These are phyloP conservation scores for Urtica urens DNA, from an alignment of 306 rosid genomes.

Conservation along the genomic window DNA sequence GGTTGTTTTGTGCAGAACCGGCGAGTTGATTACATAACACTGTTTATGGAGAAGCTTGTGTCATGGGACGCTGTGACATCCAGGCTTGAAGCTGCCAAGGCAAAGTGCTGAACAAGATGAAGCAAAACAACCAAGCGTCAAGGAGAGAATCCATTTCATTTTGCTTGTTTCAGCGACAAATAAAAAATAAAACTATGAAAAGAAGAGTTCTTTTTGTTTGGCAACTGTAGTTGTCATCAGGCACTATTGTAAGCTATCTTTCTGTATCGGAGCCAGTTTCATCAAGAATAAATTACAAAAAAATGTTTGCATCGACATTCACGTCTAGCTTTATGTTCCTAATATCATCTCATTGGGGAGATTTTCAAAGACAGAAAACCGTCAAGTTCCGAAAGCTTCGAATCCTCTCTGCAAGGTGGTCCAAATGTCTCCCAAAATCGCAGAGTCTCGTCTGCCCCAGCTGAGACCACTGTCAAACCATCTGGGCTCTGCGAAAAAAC, in stretches of 20 bases:
- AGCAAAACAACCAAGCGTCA: slow-evolving; percentile 9
- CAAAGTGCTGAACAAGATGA: slow-evolving; percentile 29
- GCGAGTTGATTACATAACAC: slow-evolving; percentile 53
- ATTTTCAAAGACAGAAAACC: slow-evolving; percentile 42
- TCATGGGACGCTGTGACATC: slow-evolving; percentile 74
- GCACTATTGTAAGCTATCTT: too few species aligned
- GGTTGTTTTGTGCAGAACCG: slow-evolving; percentile 36
- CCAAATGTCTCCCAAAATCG: slow-evolving; percentile 68
- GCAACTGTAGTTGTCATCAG: too few species aligned
- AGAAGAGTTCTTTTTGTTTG: slow-evolving; percentile 2
- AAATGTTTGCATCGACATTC: neutral
- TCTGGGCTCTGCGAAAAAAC: slow-evolving; percentile 56
- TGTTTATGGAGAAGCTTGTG: slow-evolving; percentile 65
- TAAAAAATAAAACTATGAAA: too few species aligned
- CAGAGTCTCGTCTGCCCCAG: slow-evolving; percentile 65
- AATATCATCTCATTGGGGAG: slow-evolving; percentile 53
- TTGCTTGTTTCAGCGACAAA: neutral
- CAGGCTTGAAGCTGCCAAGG: slow-evolving; percentile 68
- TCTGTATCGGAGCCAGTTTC: too few species aligned
- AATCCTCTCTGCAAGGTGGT: slow-evolving; percentile 26
- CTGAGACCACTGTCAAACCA: slow-evolving; percentile 62
- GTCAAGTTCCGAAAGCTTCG: slow-evolving; percentile 28
- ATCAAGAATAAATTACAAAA: neutral
- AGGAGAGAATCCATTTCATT: slow-evolving; percentile 21
- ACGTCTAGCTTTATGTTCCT: too few species aligned